Conservation (phyloP, 2,329 filamentous ascomycete genomes). For the Coccinonectria pachysandricola region DNA sequence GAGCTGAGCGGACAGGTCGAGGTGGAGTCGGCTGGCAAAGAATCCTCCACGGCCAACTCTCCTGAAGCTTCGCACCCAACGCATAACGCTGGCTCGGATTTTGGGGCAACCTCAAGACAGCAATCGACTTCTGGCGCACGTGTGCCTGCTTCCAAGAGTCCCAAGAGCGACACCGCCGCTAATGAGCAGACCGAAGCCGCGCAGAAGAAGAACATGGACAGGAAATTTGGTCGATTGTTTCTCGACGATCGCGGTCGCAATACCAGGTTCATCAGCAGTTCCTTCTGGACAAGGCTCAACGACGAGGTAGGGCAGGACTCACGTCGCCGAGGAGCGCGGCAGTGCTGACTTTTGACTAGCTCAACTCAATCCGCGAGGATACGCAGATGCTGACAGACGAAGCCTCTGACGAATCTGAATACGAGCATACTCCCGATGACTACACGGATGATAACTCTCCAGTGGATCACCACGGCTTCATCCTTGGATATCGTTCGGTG, state of each 20-base stretch:
- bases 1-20: slow-evolving; percentile 56
- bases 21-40: slow-evolving; percentile 31
- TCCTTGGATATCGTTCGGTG: slow-evolving; percentile 63
- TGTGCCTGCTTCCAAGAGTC: slow-evolving; percentile 7
- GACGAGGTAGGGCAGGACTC: slow-evolving; percentile 64
- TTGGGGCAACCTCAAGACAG: slow-evolving; percentile 9
- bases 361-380: slow-evolving; percentile 36
- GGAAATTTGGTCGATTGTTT: slow-evolving; percentile 58
- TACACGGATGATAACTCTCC: slow-evolving; percentile 25
- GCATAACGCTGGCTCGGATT: slow-evolving; percentile 8
- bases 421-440: slow-evolving; percentile 45
- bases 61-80: slow-evolving; percentile 16
- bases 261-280: slow-evolving; percentile 64
- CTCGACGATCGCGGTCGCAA: slow-evolving; percentile 58
- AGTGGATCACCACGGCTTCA: slow-evolving; percentile 57
- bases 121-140: slow-evolving; percentile 6
- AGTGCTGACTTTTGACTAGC: slow-evolving; percentile 16
- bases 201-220: slow-evolving; percentile 19
- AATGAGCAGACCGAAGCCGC: slow-evolving; percentile 26
- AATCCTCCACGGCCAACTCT: slow-evolving; percentile 21
- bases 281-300: slow-evolving; percentile 66
- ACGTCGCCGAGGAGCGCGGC: too few species aligned
- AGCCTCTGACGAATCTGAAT: slow-evolving; percentile 44
- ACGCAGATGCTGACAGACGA: slow-evolving; percentile 36
- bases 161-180: slow-evolving; percentile 17